Evolutionary conservation across 768 basidiomycete species (phyloP), one percentile per base, ranked within the genome.

Genomic region (Boletus rubroflammeus): DNA sequence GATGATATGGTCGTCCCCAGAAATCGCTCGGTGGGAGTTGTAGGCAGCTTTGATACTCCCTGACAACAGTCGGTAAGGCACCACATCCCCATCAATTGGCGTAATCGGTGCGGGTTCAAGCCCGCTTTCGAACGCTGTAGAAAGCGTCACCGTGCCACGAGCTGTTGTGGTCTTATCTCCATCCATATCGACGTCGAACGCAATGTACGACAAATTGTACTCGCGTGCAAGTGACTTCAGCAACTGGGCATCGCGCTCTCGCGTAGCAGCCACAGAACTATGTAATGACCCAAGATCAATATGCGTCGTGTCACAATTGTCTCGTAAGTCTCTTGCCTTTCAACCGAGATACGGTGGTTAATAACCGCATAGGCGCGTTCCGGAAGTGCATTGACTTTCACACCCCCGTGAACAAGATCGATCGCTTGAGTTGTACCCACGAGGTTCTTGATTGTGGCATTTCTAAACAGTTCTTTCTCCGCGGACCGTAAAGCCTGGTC

Each of bases 331-430:
- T 49, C 76, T 32, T 28, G 78, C 84, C 83, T 85, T 46, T 78
- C 74, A 7, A 80, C 79, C 5, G 84, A 77, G 48, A 90, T 81
- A 6, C 88, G 83, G 62, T 88, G 86, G 63, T 91, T 88, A 28
- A 90, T 77, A 23, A 90, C 67, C 1, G 84, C 86, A 66, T 74
- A 83, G 1, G 81, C 85, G 51, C 73, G 76, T 69, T 93, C 90
- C 1, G 91, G 91, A 23, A 94, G 78, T 26, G 90, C 89, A 62
- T 93, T 93, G 26, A 78, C 76, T 69, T 91, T 90, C 28, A 85
- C 80, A 11, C 84, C 85, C 21, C 83, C 83, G n/a, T 75, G 72
- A 34, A 84, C 77, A 13, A 93, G 64, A 62, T 91, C 89, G 41
- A 86, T 78, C 1, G 91, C 91, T 67, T 90, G 88, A 1, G 90